Percentiles rank a stretch among this genome's conserved stretches.
Evolutionary conservation across 257 asterid species (phyloP).

Genomic region (Ajuga chamaepitys): DNA sequence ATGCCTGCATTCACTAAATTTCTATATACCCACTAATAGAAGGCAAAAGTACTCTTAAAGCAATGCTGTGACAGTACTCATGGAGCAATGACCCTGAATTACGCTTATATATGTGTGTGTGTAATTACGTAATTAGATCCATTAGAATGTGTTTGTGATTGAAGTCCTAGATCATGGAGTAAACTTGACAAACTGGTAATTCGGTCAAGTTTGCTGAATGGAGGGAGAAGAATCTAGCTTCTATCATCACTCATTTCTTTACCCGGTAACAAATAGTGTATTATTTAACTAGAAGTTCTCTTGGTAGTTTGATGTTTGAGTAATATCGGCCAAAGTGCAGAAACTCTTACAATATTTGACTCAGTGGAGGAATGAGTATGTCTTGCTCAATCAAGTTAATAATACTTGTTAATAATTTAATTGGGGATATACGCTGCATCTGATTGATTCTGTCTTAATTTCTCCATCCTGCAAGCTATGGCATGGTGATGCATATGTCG

Average conservation of each 20-base stretch:
- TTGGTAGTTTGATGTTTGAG: neutral
- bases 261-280: neutral
- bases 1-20: neutral
- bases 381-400: neutral
- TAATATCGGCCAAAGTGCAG: neutral
- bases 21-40: neutral
- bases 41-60: neutral
- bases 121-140: neutral
- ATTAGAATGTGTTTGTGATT: neutral
- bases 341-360: neutral
- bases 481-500: conserved; percentile 11
- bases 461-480: neutral
- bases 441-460: conserved; percentile 6
- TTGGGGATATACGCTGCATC: neutral
- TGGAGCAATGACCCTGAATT: no score
- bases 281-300: neutral
- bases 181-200: neutral
- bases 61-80: neutral
- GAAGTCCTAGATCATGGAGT: neutral
- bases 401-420: neutral
- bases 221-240: conserved; percentile 4
- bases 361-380: neutral
- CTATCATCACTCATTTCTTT: neutral
- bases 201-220: neutral
- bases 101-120: no score